These are phyloP conservation scores for Penicillium salamii DNA, from an alignment of 495 filamentous ascomycete species.

Conservation along the genomic window DNA sequence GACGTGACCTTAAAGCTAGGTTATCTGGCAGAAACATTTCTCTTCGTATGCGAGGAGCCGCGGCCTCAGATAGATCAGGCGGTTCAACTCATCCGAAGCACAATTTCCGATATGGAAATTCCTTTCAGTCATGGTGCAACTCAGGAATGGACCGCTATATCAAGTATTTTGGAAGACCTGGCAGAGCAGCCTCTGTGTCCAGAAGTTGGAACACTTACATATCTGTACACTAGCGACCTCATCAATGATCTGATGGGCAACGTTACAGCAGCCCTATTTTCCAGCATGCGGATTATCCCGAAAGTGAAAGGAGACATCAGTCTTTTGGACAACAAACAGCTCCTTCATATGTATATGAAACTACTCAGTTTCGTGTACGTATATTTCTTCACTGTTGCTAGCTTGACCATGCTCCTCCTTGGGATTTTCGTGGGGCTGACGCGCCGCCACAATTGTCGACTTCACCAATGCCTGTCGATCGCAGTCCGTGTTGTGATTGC, in stretches of 20 bases:
- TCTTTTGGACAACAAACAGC: conserved; percentile 28
- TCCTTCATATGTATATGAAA: conserved; percentile 39
- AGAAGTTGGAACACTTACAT: conserved; percentile 10
- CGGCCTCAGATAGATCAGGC: too few species aligned
- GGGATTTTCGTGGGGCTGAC: conserved; percentile 29
- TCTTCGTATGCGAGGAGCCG: too few species aligned
- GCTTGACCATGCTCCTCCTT: conserved; percentile 36
- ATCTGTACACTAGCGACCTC: conserved; percentile 24
- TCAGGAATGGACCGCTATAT: conserved; percentile 34
- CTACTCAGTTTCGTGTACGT: conserved; percentile 41
- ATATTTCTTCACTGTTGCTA: conserved; percentile 41
- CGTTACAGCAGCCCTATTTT: conserved; percentile 41
- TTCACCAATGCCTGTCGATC: conserved; percentile 25
- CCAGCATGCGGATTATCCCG: conserved; percentile 41
- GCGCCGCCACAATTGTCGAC: conserved; percentile 22
- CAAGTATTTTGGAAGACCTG: conserved; percentile 30
- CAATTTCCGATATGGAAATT: too few species aligned
- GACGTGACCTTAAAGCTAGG: conserved; percentile 40
- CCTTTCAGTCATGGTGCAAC: too few species aligned
- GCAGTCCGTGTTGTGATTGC: conserved; percentile 29
- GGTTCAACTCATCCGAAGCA: too few species aligned
- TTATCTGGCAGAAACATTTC: conserved; percentile 32
- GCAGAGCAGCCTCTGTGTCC: conserved; percentile 31
- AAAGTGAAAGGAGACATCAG: conserved; percentile 27
- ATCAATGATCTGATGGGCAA: conserved; percentile 37